Base-by-base conservation (phyloP, 2,329 filamentous ascomycete species). In the Aspergillus japonicus region DNA sequence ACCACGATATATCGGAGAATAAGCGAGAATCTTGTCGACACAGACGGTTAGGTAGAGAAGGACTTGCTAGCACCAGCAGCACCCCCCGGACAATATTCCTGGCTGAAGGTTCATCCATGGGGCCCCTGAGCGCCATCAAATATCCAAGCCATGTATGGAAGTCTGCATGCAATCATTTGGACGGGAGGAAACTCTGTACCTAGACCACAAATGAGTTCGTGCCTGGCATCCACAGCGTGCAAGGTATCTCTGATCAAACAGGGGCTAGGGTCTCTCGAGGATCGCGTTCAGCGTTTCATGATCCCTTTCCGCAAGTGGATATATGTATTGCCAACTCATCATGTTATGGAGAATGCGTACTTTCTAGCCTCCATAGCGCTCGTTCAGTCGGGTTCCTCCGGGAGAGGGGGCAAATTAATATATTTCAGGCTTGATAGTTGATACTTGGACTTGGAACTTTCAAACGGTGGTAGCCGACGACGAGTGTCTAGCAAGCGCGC, bases 1-100 rank as follows among this genome's bases (percentile, higher is more conserved):
- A 60, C 60, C 58, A 52, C 44, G 48, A 60, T 61, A 60, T 53
- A 55, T 58, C 64, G 64, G 64, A 63, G 57, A 66, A 63, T 64
- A 66, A 59, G 53, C 55, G 54, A 61, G 33, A 58, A 55, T 35
- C 50, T 47, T 11, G 47, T 62, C 60, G 50, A 62, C 44, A 59
- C 24, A 62, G 54, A 48, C 31, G 33, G 11, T 23, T 3, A 23
- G 23, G 23, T 16, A 35, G 33, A 8, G 26, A 29, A 35, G 33
- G 33, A 8, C n/a, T 19, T 16, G 39, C 16, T n/a, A 44, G 39
- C 16, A 42, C 39, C 12, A 44, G 21, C 24, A 29, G 7, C 8
- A 29, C 26, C 10, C 50, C 29, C 39, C 56, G 58, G 60, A 58
- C 54, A 54, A 57, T 58, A 62, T 59, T 59, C 49, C 39, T n/a